phyloP scores from a whole-genome alignment of 371 early-diverging fungal species.

The Haplosporangium sp. region DNA sequence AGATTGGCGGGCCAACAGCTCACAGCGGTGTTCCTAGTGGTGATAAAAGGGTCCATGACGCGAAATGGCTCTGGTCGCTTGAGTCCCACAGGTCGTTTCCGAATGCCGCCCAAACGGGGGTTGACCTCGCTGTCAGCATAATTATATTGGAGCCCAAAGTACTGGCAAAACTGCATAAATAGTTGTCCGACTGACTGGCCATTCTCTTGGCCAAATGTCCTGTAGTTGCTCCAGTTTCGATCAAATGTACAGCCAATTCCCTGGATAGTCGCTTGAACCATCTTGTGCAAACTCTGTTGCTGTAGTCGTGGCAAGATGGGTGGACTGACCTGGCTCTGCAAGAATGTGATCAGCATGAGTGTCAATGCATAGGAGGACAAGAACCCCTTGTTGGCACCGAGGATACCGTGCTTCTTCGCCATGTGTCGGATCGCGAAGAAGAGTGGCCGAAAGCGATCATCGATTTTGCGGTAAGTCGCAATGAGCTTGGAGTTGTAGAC shows the following conservation, averaged over 20 bases:
- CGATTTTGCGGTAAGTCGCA: slow-evolving; percentile 62
- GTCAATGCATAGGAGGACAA: slow-evolving; percentile 17
- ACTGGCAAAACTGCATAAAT: slow-evolving; percentile 69
- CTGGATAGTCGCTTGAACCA: not conserved
- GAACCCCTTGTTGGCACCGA: slow-evolving; percentile 15
- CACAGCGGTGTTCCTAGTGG: slow-evolving; percentile 7
- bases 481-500: slow-evolving; percentile 69
- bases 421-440: slow-evolving; percentile 67
- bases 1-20: not conserved
- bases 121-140: slow-evolving; percentile 61
- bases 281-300: not conserved
- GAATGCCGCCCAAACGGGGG: slow-evolving; percentile 57
- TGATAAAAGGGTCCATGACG: slow-evolving; percentile 25
- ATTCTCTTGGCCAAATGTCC: slow-evolving; percentile 61
- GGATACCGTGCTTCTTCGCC: slow-evolving; percentile 59
- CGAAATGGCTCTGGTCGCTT: slow-evolving; percentile 1
- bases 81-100: not conserved
- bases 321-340: slow-evolving; percentile 3
- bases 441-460: slow-evolving; percentile 65
- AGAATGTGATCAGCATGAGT: slow-evolving; percentile 21
- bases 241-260: slow-evolving; percentile 6
- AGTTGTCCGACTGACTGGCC: slow-evolving; percentile 62
- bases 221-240: slow-evolving; percentile 22
- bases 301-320: slow-evolving; percentile 8
- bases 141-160: slow-evolving; percentile 62